Evolutionary conservation across 78 protist species (phyloP), one percentile per base, ranked within the genome.

Genomic region (Corallochytrium limacisporum): DNA sequence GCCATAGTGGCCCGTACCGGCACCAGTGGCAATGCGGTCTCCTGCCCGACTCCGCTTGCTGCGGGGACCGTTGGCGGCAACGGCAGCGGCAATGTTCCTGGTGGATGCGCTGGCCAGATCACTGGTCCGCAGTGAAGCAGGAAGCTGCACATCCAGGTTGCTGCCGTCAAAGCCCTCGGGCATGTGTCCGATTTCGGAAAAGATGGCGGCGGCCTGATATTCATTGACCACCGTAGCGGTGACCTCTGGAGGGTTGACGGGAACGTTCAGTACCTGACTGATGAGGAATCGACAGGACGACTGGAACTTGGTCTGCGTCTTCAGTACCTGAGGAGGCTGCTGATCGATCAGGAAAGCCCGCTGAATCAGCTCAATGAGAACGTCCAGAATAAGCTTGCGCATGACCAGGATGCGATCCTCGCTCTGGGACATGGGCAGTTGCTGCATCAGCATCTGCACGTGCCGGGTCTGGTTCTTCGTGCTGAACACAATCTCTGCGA

Each of bases 321-420:
- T 33, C 35, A 55, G 40, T 4, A 36, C 43, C 62, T 55, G 62
- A 8, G 62, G 62, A 24, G 62, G 62, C 43, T 55, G 62, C 44
- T 2, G 12, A 2, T 35, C 62, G 8, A 55, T 6, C 12, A 55
- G 47, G 3, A 55, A 36, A 26, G 51, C 51, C 46, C 12, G 46
- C 46, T 42, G 46, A 9, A 15, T 9, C 46, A 42, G 46, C 46
- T 9, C 9, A 9, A 15, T 42, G 46, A 42, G 12, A 9, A 15
- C 46, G 46, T 42, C 12, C 46, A 15, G 22, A 9, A 42, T 12
- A 9, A 15, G 46, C 46, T n/a, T n/a, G n/a, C n/a, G n/a, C n/a
- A n/a, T n/a, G n/a, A 42, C 46, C 9, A 42, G 12, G 22, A 9
- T 12, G 46, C 12, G 46, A 12, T 42, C 9, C 46, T 42, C 32